These are phyloP conservation scores for Tolypocladium tundrense DNA, from an alignment of 2,329 filamentous ascomycete genomes.

Conservation along the genomic window DNA sequence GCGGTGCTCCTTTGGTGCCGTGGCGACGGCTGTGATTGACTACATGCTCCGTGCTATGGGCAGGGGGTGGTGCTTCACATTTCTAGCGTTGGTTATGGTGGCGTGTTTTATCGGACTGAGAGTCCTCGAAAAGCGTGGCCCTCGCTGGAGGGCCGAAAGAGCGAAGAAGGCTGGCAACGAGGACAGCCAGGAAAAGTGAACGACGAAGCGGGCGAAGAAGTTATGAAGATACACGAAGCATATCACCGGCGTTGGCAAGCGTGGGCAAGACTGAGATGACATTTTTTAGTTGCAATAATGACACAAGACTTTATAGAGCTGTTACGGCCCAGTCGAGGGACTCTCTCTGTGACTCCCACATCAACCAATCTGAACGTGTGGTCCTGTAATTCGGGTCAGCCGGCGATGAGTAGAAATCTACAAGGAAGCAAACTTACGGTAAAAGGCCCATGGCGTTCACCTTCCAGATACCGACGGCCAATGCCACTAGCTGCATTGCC, in stretches of 20 bases:
- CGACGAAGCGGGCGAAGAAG: background rate
- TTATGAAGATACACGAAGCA: background rate
- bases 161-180: conserved; percentile 16
- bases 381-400: conserved; percentile 44
- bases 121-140: conserved; percentile 37
- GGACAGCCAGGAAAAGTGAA: conserved; percentile 1
- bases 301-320: conserved; percentile 21
- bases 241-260: conserved; percentile 7
- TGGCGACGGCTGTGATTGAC: conserved; percentile 47
- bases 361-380: conserved; percentile 92
- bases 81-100: conserved; percentile 41
- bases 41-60: conserved; percentile 48
- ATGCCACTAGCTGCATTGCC: conserved; percentile 70
- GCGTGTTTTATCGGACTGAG: conserved; percentile 37
- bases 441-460: conserved; percentile 92
- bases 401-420: background rate
- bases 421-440: conserved; percentile 51
- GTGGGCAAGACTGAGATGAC: background rate
- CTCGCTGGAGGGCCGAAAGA: conserved; percentile 41
- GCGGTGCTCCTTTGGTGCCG: conserved; percentile 51
- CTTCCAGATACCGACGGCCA: conserved; percentile 89
- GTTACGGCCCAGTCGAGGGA: conserved; percentile 57
- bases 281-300: background rate
- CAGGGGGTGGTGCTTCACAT: conserved; percentile 52
- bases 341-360: conserved; percentile 75